phyloP scores from a whole-genome alignment of 768 basidiomycete genomes.

The Ramaria rubella region DNA sequence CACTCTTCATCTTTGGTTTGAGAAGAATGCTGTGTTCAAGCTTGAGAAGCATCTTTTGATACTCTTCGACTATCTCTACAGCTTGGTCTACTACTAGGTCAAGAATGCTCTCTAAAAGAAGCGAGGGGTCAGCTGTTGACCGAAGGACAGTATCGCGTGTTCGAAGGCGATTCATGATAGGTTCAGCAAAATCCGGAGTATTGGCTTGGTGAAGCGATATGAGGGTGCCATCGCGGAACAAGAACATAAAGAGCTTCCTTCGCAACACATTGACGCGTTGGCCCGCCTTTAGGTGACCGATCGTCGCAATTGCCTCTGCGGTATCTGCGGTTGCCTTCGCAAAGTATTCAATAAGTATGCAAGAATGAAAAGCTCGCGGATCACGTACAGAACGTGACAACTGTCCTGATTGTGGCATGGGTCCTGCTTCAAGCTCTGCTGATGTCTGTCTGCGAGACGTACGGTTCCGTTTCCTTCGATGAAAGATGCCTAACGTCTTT shows the following conservation, averaged over 20 bases:
- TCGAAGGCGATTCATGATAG: constrained; percentile 52
- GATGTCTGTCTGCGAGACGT: constrained; percentile 6
- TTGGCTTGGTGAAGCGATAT: constrained; percentile 50
- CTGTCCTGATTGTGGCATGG: background rate
- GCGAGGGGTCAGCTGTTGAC: constrained; percentile 55
- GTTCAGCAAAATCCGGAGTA: constrained; percentile 42
- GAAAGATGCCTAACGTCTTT: constrained; percentile 22
- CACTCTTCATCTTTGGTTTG: constrained; percentile 54
- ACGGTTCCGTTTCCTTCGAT: constrained; percentile 17
- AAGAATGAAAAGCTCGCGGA: background rate
- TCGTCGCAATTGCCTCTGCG: constrained; percentile 18
- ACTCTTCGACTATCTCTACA: constrained; percentile 61
- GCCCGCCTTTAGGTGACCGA: constrained; percentile 40
- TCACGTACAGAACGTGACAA: constrained; percentile 1
- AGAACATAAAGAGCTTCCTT: constrained; percentile 60
- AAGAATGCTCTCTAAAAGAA: constrained; percentile 62
- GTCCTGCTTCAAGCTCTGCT: constrained; percentile 3
- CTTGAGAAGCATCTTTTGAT: constrained; percentile 54
- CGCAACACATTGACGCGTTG: constrained; percentile 55
- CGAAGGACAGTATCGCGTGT: constrained; percentile 55
- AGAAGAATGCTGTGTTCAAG: constrained; percentile 56
- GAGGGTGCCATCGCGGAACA: constrained; percentile 60
- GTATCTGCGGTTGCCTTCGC: constrained; percentile 26
- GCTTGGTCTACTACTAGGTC: constrained; percentile 67
- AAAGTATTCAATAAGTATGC: constrained; percentile 23